These are phyloP conservation scores for Aspergillus ustus DNA, from an alignment of 2,329 filamentous ascomycete species.

Conservation along the genomic window DNA sequence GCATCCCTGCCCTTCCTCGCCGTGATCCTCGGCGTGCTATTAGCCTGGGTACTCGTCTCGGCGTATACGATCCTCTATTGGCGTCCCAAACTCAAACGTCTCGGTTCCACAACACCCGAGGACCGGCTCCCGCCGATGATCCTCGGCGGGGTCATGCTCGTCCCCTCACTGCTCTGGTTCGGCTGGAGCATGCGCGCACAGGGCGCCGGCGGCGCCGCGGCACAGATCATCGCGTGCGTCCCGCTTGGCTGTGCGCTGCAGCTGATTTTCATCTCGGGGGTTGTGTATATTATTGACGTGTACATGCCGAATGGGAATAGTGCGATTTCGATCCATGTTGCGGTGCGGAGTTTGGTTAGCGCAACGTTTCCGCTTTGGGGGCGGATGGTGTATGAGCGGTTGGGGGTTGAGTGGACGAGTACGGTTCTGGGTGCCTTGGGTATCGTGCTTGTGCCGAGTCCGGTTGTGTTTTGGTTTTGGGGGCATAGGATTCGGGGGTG, in stretches of 20 bases:
- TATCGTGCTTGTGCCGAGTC: constrained; percentile 72
- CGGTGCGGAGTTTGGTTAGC: constrained; percentile 37
- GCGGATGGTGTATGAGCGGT: constrained; percentile 22
- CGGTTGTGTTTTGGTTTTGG: constrained; percentile 29
- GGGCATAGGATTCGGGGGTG: constrained; percentile 28
- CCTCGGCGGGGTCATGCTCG: constrained; percentile 45
- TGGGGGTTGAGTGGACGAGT: constrained; percentile 28
- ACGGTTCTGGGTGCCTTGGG: constrained; percentile 34
- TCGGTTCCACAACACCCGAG: constrained; percentile 41
- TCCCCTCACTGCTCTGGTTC: constrained; percentile 52
- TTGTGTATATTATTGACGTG: constrained; percentile 45
- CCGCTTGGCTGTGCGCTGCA: constrained; percentile 46
- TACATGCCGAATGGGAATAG: constrained; percentile 41
- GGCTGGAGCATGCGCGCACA: constrained; percentile 48
- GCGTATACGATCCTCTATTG: constrained; percentile 39
- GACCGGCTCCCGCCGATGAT: constrained; percentile 51
- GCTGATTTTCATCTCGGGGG: constrained; percentile 45
- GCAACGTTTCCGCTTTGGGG: constrained; percentile 35
- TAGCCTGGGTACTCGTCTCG: constrained; percentile 33
- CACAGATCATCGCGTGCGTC: constrained; percentile 48
- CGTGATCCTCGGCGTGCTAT: constrained; percentile 28
- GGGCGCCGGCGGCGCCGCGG: constrained; percentile 48
- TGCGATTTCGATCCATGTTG: constrained; percentile 41
- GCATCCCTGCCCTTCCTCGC: constrained; percentile 28
- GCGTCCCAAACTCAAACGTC: constrained; percentile 11